Conservation (phyloP, 2,329 filamentous ascomycete genomes). For the Nannizzia gypsea region DNA sequence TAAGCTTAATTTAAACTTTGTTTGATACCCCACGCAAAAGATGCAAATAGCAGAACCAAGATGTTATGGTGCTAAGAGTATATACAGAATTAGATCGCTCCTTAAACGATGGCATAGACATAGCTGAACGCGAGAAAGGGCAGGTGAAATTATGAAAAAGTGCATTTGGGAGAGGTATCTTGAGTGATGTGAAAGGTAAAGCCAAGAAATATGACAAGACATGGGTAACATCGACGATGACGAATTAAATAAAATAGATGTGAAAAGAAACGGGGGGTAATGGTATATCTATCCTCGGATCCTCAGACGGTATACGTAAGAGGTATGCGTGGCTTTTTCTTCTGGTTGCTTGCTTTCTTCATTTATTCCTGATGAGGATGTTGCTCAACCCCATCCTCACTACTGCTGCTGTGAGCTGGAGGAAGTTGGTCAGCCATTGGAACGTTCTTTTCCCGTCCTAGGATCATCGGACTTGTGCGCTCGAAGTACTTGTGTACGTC, state of each 20-base stretch:
- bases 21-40: too few species aligned
- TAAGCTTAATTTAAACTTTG: too few species aligned
- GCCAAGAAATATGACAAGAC: neutral
- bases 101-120: neutral
- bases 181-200: too few species aligned
- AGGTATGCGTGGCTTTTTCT: too few species aligned
- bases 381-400: neutral
- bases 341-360: too few species aligned
- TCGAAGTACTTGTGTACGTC: conserved; percentile 45
- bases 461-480: conserved; percentile 29
- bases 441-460: conserved; percentile 9
- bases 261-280: neutral
- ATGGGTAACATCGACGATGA: neutral
- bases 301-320: neutral
- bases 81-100: too few species aligned
- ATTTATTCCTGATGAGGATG: neutral
- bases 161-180: too few species aligned
- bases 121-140: neutral
- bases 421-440: conserved; percentile 5
- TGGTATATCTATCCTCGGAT: neutral
- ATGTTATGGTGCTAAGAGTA: too few species aligned
- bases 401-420: conserved; percentile 1
- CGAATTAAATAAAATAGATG: neutral
- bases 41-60: too few species aligned
- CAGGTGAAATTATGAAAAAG: too few species aligned